Evolutionary conservation across 805 yeast species (phyloP).

Genomic region (Wickerhamomyces mucosus): DNA sequence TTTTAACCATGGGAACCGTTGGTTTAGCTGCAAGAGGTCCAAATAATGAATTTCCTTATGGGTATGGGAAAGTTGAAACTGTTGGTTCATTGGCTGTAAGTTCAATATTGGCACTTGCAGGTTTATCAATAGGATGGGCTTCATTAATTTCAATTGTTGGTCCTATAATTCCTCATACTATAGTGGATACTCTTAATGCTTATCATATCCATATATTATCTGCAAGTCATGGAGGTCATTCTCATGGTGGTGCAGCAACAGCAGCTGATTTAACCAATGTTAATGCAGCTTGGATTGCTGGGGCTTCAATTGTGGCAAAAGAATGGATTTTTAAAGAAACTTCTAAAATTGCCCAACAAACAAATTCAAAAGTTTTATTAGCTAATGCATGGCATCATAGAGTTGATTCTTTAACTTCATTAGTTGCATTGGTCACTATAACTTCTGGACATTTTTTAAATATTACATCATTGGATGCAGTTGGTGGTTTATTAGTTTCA

Average conservation of each 20-base stretch:
- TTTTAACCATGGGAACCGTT: conserved; percentile 83
- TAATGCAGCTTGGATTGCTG: conserved; percentile 95
- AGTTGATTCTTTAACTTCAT: conserved; percentile 85
- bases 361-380: conserved; percentile 80
- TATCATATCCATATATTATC: conserved; percentile 37
- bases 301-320: conserved; percentile 76
- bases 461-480: conserved; percentile 79
- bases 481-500: conserved; percentile 87
- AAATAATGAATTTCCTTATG: conserved; percentile 59
- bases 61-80: conserved; percentile 90
- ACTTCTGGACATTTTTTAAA: conserved; percentile 73
- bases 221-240: conserved; percentile 25
- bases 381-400: conserved; percentile 99
- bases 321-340: conserved; percentile 87
- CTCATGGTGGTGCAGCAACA: conserved; percentile 13
- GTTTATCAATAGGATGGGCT: conserved; percentile 83
- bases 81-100: conserved; percentile 87
- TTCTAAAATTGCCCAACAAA: conserved; percentile 61
- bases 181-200: conserved; percentile 43
- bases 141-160: conserved; percentile 62
- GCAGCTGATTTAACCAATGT: conserved; percentile 46
- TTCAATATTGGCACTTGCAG: conserved; percentile 75
- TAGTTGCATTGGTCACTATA: conserved; percentile 84
- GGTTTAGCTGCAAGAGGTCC: conserved; percentile 59
- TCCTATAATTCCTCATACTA: conserved; percentile 52